These are phyloP conservation scores for Coniochaeta ligniaria DNA, from an alignment of 2,329 filamentous ascomycete genomes.

Conservation along the genomic window DNA sequence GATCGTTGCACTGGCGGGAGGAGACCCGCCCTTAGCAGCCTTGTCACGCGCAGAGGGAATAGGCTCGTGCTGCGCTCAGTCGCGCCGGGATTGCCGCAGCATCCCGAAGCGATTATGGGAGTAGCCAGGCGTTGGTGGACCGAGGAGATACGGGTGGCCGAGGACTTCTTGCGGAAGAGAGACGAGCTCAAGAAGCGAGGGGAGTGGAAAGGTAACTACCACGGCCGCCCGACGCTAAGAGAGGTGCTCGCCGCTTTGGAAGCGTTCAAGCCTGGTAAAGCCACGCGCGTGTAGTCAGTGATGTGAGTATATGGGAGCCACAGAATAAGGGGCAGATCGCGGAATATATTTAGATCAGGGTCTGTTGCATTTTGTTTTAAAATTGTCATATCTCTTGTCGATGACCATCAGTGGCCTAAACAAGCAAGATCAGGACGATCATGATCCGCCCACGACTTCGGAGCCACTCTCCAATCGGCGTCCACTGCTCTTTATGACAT, in stretches of 20 bases:
- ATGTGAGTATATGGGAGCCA: background rate
- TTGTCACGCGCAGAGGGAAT: conserved; percentile 36
- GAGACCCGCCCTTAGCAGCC: conserved; percentile 33
- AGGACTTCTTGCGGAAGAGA: conserved; percentile 36
- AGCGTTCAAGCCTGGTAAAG: conserved; percentile 3
- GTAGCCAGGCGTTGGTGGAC: conserved; percentile 39
- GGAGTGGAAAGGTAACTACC: conserved; percentile 44
- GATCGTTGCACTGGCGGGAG: conserved; percentile 44
- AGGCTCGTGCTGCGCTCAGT: conserved; percentile 30
- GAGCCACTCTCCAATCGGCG: too few species aligned
- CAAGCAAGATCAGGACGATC: too few species aligned
- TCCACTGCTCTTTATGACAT: too few species aligned
- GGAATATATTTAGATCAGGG: too few species aligned
- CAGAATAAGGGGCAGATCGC: too few species aligned
- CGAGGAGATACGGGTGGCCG: conserved; percentile 37
- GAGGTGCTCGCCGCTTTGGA: conserved; percentile 30
- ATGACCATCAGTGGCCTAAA: too few species aligned
- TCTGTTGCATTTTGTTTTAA: too few species aligned
- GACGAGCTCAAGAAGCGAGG: conserved; percentile 27
- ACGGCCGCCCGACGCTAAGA: conserved; percentile 35
- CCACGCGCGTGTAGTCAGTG: background rate
- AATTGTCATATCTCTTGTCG: too few species aligned
- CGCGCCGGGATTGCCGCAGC: conserved; percentile 22
- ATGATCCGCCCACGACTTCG: too few species aligned
- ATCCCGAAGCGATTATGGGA: conserved; percentile 21